Conservation (phyloP, 441 rosid genomes). For the Arabidopsis lyrata region DNA sequence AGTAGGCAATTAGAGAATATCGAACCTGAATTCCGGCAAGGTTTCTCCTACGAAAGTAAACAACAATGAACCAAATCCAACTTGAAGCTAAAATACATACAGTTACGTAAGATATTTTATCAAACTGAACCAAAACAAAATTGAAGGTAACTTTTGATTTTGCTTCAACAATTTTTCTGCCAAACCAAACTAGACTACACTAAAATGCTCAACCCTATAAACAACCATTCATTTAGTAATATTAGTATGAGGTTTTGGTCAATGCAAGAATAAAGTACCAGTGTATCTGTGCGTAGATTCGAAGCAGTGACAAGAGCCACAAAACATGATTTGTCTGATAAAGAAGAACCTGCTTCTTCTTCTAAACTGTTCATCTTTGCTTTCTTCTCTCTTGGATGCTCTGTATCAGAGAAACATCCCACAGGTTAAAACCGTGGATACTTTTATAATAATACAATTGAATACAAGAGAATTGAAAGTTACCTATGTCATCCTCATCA, state of each 20-base stretch:
- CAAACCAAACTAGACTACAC: no score
- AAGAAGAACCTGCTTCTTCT: neutral
- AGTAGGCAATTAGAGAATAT: no score
- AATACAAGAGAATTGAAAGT: neutral
- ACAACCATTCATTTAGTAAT: neutral
- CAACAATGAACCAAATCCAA: no score
- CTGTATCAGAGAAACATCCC: neutral
- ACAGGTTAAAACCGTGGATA: neutral
- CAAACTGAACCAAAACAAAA: no score
- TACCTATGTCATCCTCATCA: slow-evolving; percentile 4
- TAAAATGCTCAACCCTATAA: neutral
- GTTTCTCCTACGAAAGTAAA: no score
- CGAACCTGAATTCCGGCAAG: no score
- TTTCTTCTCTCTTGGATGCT: slow-evolving; percentile 12
- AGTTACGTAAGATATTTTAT: no score
- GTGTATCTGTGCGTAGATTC: slow-evolving; percentile 19
- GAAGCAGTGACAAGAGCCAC: slow-evolving; percentile 20
- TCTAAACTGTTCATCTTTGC: neutral
- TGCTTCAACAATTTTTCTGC: no score
- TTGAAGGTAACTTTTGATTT: no score
- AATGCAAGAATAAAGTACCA: slow-evolving; percentile 11
- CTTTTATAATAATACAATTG: neutral
- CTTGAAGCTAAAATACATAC: no score
- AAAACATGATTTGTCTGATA: slow-evolving; percentile 26
- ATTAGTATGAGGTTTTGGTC: neutral